Conservation (phyloP, 306 rosid genomes). For the Gastrolobium villosum region DNA sequence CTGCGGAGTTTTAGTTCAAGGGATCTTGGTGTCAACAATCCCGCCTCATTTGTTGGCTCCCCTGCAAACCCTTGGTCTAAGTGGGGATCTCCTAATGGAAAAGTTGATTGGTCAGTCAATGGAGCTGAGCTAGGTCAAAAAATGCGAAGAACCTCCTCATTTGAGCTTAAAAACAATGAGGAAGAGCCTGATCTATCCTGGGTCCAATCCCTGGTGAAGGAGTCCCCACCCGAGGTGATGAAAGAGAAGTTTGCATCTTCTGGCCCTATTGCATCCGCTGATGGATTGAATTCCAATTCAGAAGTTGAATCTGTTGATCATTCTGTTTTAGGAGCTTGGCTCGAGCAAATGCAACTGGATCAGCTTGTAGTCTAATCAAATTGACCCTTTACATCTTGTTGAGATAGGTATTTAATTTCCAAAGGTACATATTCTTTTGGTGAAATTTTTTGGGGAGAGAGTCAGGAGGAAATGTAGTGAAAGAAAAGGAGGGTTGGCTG, state of each 20-base stretch:
- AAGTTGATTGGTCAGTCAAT: conserved; percentile 72
- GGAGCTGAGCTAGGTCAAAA: conserved; percentile 57
- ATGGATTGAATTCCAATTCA: conserved; percentile 66
- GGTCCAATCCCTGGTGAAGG: conserved; percentile 86
- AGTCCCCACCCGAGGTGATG: conserved; percentile 77
- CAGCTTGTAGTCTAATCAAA: conserved; percentile 68
- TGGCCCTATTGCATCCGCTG: conserved; percentile 63
- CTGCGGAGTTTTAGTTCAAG: conserved; percentile 73
- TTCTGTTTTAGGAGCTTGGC: conserved; percentile 86
- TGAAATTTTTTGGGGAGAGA: conserved; percentile 45
- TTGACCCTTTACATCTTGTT: conserved; percentile 54
- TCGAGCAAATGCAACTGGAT: conserved; percentile 90
- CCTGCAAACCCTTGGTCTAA: conserved; percentile 71
- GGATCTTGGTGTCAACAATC: conserved; percentile 67
- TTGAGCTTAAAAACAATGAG: conserved; percentile 68
- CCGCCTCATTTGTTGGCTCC: conserved; percentile 66
- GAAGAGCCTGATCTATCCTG: conserved; percentile 91
- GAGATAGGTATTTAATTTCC: conserved; percentile 58
- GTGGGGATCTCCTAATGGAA: conserved; percentile 87
- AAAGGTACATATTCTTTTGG: conserved; percentile 60
- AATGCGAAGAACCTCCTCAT: conserved; percentile 55
- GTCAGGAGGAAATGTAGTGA: conserved; percentile 41
- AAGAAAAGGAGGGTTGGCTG: conserved; percentile 16
- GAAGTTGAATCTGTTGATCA: conserved; percentile 71
- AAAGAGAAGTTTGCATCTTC: conserved; percentile 68